phyloP scores from a whole-genome alignment of 139 green algal species.

The Asterochloris erici region DNA sequence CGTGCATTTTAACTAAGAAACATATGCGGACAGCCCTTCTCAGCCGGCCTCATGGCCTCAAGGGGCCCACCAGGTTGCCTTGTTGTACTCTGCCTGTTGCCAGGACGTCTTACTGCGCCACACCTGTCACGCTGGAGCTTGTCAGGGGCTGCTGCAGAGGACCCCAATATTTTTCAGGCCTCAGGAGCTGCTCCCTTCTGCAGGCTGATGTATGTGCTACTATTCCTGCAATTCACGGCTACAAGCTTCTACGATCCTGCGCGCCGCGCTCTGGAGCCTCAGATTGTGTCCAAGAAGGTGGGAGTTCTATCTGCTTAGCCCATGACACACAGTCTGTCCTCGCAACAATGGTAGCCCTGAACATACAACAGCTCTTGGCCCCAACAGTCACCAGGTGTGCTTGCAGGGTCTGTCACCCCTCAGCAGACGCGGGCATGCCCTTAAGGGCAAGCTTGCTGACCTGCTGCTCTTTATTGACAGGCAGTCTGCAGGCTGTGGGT shows the following conservation, averaged over 20 bases:
- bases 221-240: conserved; percentile 32
- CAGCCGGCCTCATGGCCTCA: background rate
- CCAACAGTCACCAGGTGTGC: too few species aligned
- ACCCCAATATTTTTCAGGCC: background rate
- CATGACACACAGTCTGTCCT: too few species aligned
- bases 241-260: conserved; percentile 41
- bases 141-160: background rate
- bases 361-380: too few species aligned
- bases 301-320: too few species aligned
- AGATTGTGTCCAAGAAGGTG: conserved; percentile 25
- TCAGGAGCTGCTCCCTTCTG: background rate
- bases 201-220: conserved; percentile 35
- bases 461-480: too few species aligned
- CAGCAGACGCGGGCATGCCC: too few species aligned
- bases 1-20: background rate
- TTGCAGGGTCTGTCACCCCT: too few species aligned
- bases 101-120: background rate
- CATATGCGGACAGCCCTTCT: background rate
- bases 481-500: too few species aligned
- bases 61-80: background rate
- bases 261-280: conserved; percentile 33
- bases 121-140: background rate
- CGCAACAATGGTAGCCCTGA: too few species aligned
- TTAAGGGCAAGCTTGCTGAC: too few species aligned
- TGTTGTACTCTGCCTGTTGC: background rate